Base-by-base conservation (phyloP, 163 green algal species). In the Coccomyxa subellipsoidea region DNA sequence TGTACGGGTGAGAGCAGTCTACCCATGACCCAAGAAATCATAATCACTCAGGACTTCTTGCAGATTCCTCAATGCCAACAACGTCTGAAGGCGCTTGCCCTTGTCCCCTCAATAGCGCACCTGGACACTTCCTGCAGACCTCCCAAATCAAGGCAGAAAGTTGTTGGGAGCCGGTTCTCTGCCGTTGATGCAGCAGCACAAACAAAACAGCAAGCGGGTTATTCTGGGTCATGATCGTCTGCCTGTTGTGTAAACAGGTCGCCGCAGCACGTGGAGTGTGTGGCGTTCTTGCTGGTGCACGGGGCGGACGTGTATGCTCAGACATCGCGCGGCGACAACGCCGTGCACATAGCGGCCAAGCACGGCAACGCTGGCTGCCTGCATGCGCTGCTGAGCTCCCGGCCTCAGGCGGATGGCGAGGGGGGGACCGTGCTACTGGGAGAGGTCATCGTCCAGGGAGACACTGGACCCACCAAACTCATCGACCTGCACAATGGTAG, bases 291-390 rank as follows among this genome's bases (percentile, higher is more conserved):
- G 47, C 80, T 87, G 69, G 71, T 47, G 47, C 77, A 83, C 23
- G 84, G 84, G 12, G 84, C 84, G 25, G 84, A 87, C 23, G 77
- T 76, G 18, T 82, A 70, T 39, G n/a, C 34, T 0, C 66, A 59
- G 8, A 85, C 39, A 31, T 32, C n/a, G n/a, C 83, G 73, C 36
- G 84, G 84, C 4, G 84, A 87, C n/a, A 87, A 66, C 7, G 75
- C 39, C 15, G 69, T 87, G n/a, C 84, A 87, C 80, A 79, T 87
- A 38, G 84, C 84, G 29, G 80, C 80, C 70, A 77, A 81, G 38
- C 78, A 83, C 36, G 80, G 39, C 27, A 70, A 84, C 37, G 47
- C 31, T 9, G 39, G 27, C 40, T 78, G 66, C 40, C 10, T 83
- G 7, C 31, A 71, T 4, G 39, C 40, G 69, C 70, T 87, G 40